Evolutionary conservation across 2,329 filamentous ascomycete genomes (phyloP), one percentile per base, ranked within the genome.

Genomic region (Aspergillus ochraceus): DNA sequence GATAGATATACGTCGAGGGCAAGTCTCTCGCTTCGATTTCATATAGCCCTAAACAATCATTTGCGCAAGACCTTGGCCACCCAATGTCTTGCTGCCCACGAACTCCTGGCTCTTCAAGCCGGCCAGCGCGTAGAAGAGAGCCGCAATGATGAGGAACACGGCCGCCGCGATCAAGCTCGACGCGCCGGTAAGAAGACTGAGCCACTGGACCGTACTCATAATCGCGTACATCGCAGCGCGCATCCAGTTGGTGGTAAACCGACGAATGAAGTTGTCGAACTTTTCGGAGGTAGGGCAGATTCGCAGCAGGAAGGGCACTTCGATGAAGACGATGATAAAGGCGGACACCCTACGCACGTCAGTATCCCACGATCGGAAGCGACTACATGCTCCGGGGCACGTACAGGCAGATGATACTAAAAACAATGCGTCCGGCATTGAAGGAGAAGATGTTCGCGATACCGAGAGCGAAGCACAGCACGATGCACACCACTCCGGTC

Each of bases 221-320:
- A 86, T 79, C 59, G 80, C 79, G 79, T 99, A 99, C 74, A 96
- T 89, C 59, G 82, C 90, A 20, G 94, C 94, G 78, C 95, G 92
- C 88, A 95, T 96, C 82, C 93, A 98, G 83, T 97, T 98, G 60
- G 93, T 96, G 64, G 92, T 92, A 82, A 99, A 91, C 72, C 86
- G 89, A 78, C 94, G 92, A 77, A 99, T 94, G 75, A 92, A 89
- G 66, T 80, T 82, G 77, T 99, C 95, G 80, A 99, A 99, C 66
- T 86, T 88, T 65, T 88, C 79, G 14, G 94, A 98, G 6, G 95
- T 99, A 60, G 95, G 95, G 82, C 95, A 99, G 81, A 99, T 97
- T 79, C 95, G 91, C 63, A 99, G 88, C 59, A 99, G 90, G 60
- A 98, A 88, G 29, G 95, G 95, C 19, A 99, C 89, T 77, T 99